These are phyloP conservation scores for Carex cristatella DNA, from an alignment of 176 grass and related monocot species.

Conservation along the genomic window DNA sequence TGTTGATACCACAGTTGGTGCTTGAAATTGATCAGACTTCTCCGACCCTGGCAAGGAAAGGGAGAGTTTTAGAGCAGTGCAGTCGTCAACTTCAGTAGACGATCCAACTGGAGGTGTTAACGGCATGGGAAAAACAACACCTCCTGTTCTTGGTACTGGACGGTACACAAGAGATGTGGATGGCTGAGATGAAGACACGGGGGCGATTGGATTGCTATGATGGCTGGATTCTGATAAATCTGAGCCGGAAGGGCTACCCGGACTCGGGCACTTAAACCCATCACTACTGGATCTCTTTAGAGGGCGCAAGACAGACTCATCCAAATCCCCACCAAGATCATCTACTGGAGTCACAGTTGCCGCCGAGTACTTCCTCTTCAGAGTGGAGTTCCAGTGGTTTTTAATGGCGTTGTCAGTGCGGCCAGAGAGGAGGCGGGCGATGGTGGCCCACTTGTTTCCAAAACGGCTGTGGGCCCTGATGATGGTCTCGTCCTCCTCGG, in stretches of 20 bases:
- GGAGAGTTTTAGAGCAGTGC: slow-evolving; percentile 62
- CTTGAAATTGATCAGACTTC: background rate
- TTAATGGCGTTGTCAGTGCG: slow-evolving; percentile 98
- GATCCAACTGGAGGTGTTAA: slow-evolving; percentile 17
- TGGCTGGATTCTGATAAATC: slow-evolving; percentile 71
- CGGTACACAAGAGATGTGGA: slow-evolving; percentile 41
- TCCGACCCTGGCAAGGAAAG: slow-evolving; percentile 62
- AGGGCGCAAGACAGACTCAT: slow-evolving; percentile 21
- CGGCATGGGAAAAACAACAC: slow-evolving; percentile 39
- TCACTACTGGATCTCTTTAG: slow-evolving; percentile 68
- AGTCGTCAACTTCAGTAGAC: slow-evolving; percentile 19
- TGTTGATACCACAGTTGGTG: background rate
- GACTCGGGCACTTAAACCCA: slow-evolving; percentile 42
- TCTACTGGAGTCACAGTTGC: background rate
- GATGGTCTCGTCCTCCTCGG: slow-evolving; percentile 83
- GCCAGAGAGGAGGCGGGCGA: slow-evolving; percentile 63
- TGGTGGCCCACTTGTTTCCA: slow-evolving; percentile 98
- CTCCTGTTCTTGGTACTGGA: slow-evolving; percentile 41
- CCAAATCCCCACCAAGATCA: background rate
- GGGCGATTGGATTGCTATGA: slow-evolving; percentile 45
- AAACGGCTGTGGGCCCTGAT: slow-evolving; percentile 61
- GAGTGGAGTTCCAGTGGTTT: slow-evolving; percentile 98
- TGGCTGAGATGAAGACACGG: slow-evolving; percentile 25
- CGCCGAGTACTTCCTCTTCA: slow-evolving; percentile 47
- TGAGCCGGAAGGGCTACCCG: slow-evolving; percentile 54